Percentiles rank a stretch among this genome's conserved stretches.
These are phyloP conservation scores for Huiozyma naganishii DNA, from an alignment of 805 yeast species.

Conservation along the genomic window DNA sequence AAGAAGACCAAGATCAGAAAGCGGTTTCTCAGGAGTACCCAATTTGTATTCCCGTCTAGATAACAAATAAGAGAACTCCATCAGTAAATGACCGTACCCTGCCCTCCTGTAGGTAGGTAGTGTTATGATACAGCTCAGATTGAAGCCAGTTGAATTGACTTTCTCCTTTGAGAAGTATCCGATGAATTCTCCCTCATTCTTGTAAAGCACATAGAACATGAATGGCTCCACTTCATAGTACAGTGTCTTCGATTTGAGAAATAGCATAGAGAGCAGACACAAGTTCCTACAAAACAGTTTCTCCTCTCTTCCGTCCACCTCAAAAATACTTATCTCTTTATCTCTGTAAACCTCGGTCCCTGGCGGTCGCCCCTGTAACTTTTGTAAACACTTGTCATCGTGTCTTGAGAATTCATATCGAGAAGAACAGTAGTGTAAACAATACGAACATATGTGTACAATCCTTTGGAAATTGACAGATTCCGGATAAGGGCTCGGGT, in stretches of 20 bases:
- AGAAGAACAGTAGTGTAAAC: conserved; percentile 69
- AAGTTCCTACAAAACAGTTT: conserved; percentile 78
- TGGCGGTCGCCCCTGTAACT: conserved; percentile 51
- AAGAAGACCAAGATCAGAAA: conserved; percentile 73
- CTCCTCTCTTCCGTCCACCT: conserved; percentile 82
- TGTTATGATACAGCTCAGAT: conserved; percentile 84
- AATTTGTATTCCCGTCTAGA: conserved; percentile 60
- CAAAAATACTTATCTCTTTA: conserved; percentile 60
- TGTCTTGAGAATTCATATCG: conserved; percentile 63
- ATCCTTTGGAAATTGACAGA: conserved; percentile 56
- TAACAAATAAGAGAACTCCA: conserved; percentile 78
- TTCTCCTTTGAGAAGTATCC: conserved; percentile 91
- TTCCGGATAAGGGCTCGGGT: conserved; percentile 85
- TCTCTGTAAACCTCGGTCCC: conserved; percentile 86
- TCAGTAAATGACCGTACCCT: conserved; percentile 82
- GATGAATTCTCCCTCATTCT: conserved; percentile 53
- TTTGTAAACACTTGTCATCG: conserved; percentile 50
- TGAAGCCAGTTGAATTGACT: conserved; percentile 62
- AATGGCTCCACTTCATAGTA: conserved; percentile 96
- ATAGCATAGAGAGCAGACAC: conserved; percentile 80
- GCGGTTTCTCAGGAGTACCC: conserved; percentile 94
- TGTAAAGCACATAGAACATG: conserved; percentile 76
- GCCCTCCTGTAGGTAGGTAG: conserved; percentile 77
- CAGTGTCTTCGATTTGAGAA: conserved; percentile 80
- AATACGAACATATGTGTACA: conserved; percentile 72